Evolutionary conservation across 805 yeast species (phyloP).

Genomic region (Ogataea populi-albae): DNA sequence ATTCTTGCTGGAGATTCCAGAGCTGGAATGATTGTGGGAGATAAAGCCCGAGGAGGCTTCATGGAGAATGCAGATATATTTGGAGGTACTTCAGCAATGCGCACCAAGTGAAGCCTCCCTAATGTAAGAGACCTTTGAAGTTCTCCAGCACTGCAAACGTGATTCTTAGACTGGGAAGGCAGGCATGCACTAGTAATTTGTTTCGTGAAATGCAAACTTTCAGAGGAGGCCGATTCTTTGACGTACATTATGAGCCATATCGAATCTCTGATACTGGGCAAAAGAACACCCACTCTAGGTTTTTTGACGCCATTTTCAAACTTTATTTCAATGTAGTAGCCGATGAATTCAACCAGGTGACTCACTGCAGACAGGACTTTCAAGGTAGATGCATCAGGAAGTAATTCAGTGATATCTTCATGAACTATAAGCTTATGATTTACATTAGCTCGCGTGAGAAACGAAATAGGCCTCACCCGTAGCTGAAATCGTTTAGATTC

Average conservation of each 20-base stretch:
- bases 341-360: constrained; percentile 2
- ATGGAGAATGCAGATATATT: constrained; percentile 5
- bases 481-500: constrained; percentile 3
- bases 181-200: no score
- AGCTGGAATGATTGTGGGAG: neutral
- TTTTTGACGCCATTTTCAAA: neutral
- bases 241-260: constrained; percentile 11
- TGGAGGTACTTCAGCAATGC: neutral
- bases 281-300: constrained; percentile 4
- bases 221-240: no score
- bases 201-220: neutral
- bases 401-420: constrained; percentile 4
- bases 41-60: constrained; percentile 9
- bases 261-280: constrained; percentile 5
- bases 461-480: constrained; percentile 5
- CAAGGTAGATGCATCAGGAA: constrained; percentile 6
- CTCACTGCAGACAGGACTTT: neutral
- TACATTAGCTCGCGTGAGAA: constrained; percentile 4
- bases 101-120: no score
- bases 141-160: neutral
- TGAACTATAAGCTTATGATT: neutral
- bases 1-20: constrained; percentile 14
- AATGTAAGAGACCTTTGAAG: neutral
- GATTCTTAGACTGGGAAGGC: no score
- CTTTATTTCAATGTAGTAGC: constrained; percentile 6